These are phyloP conservation scores for Flaveria bidentis DNA, from an alignment of 129 eudicot species.

Conservation along the genomic window DNA sequence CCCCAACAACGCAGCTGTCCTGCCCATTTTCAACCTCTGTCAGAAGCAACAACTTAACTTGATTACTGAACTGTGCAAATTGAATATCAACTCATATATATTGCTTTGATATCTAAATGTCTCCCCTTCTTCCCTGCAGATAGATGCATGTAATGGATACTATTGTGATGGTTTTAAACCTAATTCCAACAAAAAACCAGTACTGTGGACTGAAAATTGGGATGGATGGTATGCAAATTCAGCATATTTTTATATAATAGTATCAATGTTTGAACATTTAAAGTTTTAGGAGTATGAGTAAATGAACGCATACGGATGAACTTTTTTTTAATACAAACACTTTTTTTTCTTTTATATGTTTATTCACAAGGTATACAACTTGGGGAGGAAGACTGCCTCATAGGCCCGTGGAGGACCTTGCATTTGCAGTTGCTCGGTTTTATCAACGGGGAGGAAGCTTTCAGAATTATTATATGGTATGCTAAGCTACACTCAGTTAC, in stretches of 20 bases:
- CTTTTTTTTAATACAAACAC: background rate
- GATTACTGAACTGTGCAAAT: conserved; percentile 4
- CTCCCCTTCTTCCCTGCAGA: conserved; percentile 43
- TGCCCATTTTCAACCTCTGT: background rate
- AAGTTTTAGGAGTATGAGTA: background rate
- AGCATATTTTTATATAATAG: conserved; percentile 4
- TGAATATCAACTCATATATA: conserved; percentile 12
- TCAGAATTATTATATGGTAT: conserved; percentile 95
- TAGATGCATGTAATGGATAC: conserved; percentile 95
- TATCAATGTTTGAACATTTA: conserved; percentile 21
- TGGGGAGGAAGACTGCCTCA: conserved; percentile 97
- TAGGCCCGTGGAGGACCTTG: conserved; percentile 88
- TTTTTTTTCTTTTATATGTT: background rate
- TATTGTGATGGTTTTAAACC: conserved; percentile 93
- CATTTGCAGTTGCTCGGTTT: conserved; percentile 99
- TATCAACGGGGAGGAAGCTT: conserved; percentile 97
- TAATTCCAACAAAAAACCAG: conserved; percentile 82
- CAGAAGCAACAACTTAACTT: background rate
- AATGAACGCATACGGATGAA: background rate
- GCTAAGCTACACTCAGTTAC: conserved; percentile 19
- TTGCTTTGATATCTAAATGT: conserved; percentile 13
- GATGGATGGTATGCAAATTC: conserved; percentile 78
- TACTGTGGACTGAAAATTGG: conserved; percentile 96
- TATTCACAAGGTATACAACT: conserved; percentile 62
- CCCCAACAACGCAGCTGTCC: background rate